phyloP scores from a whole-genome alignment of 164 flowering plant genomes.

The Piper betle region DNA sequence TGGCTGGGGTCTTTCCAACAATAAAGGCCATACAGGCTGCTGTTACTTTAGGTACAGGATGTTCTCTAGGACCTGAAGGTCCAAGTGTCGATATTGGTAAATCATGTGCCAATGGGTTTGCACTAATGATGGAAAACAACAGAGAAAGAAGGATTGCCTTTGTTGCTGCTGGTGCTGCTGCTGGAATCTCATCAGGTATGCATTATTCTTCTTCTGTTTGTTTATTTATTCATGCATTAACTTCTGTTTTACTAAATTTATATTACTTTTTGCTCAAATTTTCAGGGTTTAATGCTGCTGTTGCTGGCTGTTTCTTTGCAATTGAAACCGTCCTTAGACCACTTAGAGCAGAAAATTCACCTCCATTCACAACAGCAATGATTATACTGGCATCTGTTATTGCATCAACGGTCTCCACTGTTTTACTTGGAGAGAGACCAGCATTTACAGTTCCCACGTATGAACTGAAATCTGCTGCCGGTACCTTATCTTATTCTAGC shows the following conservation, averaged over 20 bases:
- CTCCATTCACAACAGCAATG: conserved; percentile 99
- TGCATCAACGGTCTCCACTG: conserved; percentile 92
- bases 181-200: conserved; percentile 96
- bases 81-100: conserved; percentile 99
- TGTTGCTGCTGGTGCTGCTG: conserved; percentile 97
- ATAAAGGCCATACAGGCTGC: conserved; percentile 98
- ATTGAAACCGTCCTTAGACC: conserved; percentile 96
- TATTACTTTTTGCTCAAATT: neutral
- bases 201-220: neutral
- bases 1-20: conserved; percentile 69
- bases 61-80: conserved; percentile 99
- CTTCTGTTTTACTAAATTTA: neutral
- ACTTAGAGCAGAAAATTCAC: conserved; percentile 94
- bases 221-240: neutral
- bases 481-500: conserved; percentile 39
- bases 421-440: conserved; percentile 81
- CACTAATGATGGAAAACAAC: conserved; percentile 88
- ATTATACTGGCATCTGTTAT: conserved; percentile 95
- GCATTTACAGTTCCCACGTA: conserved; percentile 95
- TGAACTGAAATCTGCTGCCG: conserved; percentile 99
- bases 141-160: conserved; percentile 93
- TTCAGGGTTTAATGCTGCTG: conserved; percentile 96
- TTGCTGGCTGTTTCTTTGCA: conserved; percentile 98
- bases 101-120: conserved; percentile 90
- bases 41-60: conserved; percentile 91